Evolutionary conservation across 106 monocot species (phyloP).

Genomic region (Acorus gramineus): DNA sequence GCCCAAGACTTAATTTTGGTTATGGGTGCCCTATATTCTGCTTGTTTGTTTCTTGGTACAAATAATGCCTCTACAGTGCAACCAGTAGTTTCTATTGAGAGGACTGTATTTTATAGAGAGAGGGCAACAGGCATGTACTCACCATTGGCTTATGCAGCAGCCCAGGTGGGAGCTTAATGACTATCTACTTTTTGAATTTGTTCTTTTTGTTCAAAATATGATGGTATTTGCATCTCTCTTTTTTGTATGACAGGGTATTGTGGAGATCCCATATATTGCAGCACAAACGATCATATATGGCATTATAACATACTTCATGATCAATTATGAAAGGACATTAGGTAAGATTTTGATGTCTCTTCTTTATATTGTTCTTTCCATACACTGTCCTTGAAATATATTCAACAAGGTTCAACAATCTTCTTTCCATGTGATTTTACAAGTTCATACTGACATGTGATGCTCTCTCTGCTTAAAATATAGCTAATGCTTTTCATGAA

Average conservation of each 20-base stretch:
- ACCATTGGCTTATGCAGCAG: conserved; percentile 57
- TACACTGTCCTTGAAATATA: too few species aligned
- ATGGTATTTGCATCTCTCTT: too few species aligned
- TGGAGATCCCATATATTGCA: conserved; percentile 57
- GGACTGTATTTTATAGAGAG: conserved; percentile 62
- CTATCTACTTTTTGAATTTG: background rate
- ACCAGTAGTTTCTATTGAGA: conserved; percentile 51
- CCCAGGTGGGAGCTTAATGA: conserved; percentile 37
- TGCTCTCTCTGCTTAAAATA: too few species aligned
- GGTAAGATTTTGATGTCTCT: conserved; percentile 13
- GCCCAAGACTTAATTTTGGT: conserved; percentile 31
- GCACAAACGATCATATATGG: conserved; percentile 46
- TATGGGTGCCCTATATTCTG: conserved; percentile 50
- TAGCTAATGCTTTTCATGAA: too few species aligned
- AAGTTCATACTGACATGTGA: too few species aligned
- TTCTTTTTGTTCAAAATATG: background rate
- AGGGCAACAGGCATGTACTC: conserved; percentile 64
- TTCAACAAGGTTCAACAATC: background rate
- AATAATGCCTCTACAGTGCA: conserved; percentile 46
- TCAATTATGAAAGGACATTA: conserved; percentile 38
- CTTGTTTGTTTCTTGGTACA: conserved; percentile 61
- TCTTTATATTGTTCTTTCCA: background rate
- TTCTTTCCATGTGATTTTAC: too few species aligned
- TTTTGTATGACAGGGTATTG: conserved; percentile 29
- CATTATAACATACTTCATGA: conserved; percentile 52